Evolutionary conservation across 2,329 filamentous ascomycete genomes (phyloP), one percentile per base, ranked within the genome.

Genomic region (Epichloe brachyelytri): DNA sequence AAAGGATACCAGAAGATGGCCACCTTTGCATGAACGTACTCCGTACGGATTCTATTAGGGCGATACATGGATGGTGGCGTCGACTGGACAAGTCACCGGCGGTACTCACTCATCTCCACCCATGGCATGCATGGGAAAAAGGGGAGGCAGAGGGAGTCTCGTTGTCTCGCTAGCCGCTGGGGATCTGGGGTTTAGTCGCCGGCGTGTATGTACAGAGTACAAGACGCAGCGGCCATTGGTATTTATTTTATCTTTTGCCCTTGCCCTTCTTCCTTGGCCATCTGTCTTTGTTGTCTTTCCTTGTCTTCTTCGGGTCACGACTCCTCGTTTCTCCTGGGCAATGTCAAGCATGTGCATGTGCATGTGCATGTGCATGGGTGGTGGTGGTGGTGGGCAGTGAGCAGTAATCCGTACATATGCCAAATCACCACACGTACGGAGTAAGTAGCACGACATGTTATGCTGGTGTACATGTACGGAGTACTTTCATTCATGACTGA

Each of bases 51-150:
- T 30, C 4, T 8, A 10, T 65, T 65, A 63, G 63, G 56, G 58
- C 57, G 55, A 55, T 58, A 57, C 57, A 60, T 54, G 56, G 62
- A 62, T 63, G 63, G 61, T 64, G 58, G 52, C 57, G 61, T 61
- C 61, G 61, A 56, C 56, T 56, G 52, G n/a, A 38, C 14, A 4
- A 34, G 22, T 11, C 3, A 22, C 20, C 20, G 20, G 20, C 26
- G 26, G 26, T 10, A 4, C 26, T 30, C 8, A 7, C 52, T 59
- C 34, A 26, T 33, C 37, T 14, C 43, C 45, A 51, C 54, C 54
- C 52, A 49, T 51, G 43, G 34, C 44, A 41, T 39, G 26, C 26
- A 30, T 30, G 3, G 26, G 8, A 10, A 26, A 30, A 4, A 8
- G 26, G 26, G 8, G 26, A 30, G 8, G 26, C 26, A 30, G 26